These are phyloP conservation scores for Fraxinus nigra DNA, from an alignment of 305 asterid species.

Conservation along the genomic window DNA sequence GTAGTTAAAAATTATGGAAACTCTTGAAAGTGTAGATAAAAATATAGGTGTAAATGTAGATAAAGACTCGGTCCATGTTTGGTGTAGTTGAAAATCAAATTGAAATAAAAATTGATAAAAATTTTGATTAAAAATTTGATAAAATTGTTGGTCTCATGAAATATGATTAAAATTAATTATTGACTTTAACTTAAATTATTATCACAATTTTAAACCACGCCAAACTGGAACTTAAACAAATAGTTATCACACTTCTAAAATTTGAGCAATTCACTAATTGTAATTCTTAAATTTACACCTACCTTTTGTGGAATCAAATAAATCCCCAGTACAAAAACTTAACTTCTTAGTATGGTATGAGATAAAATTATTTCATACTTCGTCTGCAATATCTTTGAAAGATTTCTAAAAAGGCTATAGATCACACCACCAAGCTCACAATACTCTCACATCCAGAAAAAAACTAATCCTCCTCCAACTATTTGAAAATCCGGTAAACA, in stretches of 20 bases:
- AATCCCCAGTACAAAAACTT: not conserved
- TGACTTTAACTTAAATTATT: not conserved
- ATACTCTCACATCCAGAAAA: not conserved
- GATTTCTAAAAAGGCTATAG: not conserved
- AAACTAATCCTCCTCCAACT: not conserved
- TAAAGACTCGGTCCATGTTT: not conserved
- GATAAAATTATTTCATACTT: not conserved
- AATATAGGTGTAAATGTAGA: not conserved
- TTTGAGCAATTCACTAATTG: not conserved
- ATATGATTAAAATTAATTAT: too few species aligned
- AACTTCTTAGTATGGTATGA: not conserved
- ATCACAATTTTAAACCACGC: not conserved
- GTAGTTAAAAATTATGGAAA: not conserved
- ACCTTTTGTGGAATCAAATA: not conserved
- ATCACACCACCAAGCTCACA: not conserved
- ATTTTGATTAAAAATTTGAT: too few species aligned
- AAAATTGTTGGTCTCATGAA: not conserved
- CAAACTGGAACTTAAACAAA: not conserved
- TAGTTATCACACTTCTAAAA: not conserved
- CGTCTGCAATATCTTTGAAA: not conserved
- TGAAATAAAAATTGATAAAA: too few species aligned
- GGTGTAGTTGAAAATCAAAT: not conserved
- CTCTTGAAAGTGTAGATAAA: not conserved
- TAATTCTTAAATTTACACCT: not conserved
- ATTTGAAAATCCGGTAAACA: not conserved